Base-by-base conservation (phyloP, 805 yeast genomes). In the Deakozyma indianensis region DNA sequence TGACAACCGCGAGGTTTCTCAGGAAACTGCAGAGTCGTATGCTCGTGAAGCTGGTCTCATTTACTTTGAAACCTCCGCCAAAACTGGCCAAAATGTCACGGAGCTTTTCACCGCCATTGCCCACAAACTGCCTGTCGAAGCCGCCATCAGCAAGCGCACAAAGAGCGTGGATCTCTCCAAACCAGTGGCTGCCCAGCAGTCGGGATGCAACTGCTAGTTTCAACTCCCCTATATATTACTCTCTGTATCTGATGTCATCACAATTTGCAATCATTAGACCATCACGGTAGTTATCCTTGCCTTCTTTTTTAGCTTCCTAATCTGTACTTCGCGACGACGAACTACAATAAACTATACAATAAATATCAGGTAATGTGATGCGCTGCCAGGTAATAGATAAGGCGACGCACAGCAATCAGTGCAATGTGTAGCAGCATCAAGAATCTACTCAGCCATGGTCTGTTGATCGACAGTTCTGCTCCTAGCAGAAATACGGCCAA, bases 41-140 rank as follows among this genome's bases (percentile, higher is more conserved):
- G 79, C 79, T 14, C 67, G 65, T 45, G 80, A 75, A 49, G 66
- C 70, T 21, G 71, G 71, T 3, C 63, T 76, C 29, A 50, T 74
- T 23, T 74, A 70, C 51, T 66, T 63, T 38, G 80, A 67, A 48
- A 78, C 86, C 1, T 78, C 88, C 50, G 88, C 95, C 2, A 83
- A 80, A 59, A 66, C 74, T 2, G 88, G 88, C 7, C 67, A 68
- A 38, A 83, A 83, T 23, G 73, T 86, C 1, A 53, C 52, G 0
- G 66, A 69, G 27, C 50, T 74, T 23, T 75, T 75, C 54, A 60
- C 62, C 11, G 67, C 62, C 5, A 64, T 68, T 45, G 72, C 83
- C 0, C 59, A 65, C 50, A 68, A 69, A 49, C 62, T 78, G 54
- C 75, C 77, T 0, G 56, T 63, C 11, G 71, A 65, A 29, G 60